Conservation (phyloP, 805 yeast genomes). For the Candida silvicultrix region DNA sequence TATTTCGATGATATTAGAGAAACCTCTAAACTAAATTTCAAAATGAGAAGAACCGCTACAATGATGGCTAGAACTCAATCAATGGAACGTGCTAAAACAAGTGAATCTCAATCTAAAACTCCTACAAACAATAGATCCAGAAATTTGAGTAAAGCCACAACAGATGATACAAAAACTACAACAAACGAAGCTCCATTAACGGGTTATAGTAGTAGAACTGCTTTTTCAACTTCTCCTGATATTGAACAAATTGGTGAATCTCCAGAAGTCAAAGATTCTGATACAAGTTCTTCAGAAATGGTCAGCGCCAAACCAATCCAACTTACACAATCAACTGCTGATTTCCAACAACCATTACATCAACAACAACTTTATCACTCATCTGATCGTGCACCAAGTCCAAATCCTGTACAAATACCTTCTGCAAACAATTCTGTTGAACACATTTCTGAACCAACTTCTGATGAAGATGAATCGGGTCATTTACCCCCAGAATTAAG, state of each 20-base stretch:
- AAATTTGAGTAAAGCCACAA: not conserved
- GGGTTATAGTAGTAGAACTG: not conserved
- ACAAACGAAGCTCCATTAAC: not conserved
- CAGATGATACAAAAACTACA: not conserved
- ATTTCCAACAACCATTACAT: not conserved
- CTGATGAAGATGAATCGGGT: conserved; percentile 9
- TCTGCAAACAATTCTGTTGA: conserved; percentile 4
- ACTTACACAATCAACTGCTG: conserved; percentile 5
- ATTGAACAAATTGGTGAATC: not conserved
- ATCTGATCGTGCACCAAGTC: not conserved
- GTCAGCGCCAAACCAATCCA: not conserved
- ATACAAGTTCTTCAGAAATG: conserved; percentile 12
- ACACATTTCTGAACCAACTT: conserved; percentile 18
- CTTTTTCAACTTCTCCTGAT: not conserved
- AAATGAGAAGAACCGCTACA: conserved; percentile 77
- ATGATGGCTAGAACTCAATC: conserved; percentile 44
- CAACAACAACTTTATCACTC: too few relatives aligned
- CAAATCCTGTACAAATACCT: not conserved
- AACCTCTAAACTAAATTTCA: conserved; percentile 70
- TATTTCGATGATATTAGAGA: conserved; percentile 77
- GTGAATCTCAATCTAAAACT: conserved; percentile 6
- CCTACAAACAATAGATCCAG: conserved; percentile 1
- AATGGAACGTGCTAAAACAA: conserved; percentile 14
- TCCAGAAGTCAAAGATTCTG: not conserved
- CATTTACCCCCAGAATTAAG: not conserved